These are phyloP conservation scores for Naganishia randhawae DNA, from an alignment of 768 basidiomycete species.

Conservation along the genomic window DNA sequence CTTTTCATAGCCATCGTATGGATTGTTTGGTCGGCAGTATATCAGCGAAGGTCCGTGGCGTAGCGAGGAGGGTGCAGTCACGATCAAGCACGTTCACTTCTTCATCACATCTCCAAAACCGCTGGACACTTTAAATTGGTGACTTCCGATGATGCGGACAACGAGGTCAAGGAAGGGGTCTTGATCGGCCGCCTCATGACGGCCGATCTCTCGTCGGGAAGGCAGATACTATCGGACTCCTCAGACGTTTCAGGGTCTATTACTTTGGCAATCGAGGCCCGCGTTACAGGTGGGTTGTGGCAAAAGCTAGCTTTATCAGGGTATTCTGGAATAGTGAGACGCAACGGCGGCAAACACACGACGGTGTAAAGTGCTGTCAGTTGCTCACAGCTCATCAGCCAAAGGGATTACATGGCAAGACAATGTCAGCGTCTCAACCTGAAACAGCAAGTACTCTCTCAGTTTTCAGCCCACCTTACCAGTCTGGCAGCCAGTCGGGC, in stretches of 20 bases:
- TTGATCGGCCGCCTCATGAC: background rate
- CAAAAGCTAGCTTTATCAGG: background rate
- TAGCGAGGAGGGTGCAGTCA: too few species aligned
- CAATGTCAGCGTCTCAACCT: background rate
- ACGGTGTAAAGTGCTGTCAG: background rate
- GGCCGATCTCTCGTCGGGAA: background rate
- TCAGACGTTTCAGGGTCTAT: background rate
- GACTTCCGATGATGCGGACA: background rate
- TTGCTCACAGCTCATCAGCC: background rate
- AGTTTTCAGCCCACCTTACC: background rate
- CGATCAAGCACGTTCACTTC: too few species aligned
- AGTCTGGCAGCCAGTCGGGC: background rate
- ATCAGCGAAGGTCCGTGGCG: too few species aligned
- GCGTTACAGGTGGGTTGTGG: background rate
- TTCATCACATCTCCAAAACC: too few species aligned
- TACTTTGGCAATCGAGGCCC: background rate
- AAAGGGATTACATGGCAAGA: background rate
- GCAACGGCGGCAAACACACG: background rate
- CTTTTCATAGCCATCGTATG: too few species aligned
- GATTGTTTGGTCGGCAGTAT: too few species aligned
- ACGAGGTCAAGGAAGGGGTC: background rate
- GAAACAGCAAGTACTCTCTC: background rate
- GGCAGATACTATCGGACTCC: background rate
- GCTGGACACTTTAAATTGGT: too few species aligned
- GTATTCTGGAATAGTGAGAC: background rate